Conservation (phyloP, 352 stramenopile genomes). For the Peronospora destructor region DNA sequence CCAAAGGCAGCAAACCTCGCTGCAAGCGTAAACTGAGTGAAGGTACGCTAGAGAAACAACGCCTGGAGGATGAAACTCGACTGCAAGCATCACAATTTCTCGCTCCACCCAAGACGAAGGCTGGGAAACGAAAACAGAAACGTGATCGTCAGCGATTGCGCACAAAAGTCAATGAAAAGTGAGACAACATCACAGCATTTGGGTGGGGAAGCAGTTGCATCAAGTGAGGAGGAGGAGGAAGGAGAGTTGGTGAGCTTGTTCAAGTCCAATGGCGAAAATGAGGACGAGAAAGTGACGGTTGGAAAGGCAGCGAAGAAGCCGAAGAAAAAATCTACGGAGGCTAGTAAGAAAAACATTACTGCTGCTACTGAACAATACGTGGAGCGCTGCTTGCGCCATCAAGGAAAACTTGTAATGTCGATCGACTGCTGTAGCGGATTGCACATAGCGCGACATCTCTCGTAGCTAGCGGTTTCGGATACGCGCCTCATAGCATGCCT, state of each 20-base stretch:
- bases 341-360: constrained; percentile 14
- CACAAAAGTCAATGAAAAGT: constrained; percentile 34
- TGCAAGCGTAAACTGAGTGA: constrained; percentile 83
- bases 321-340: constrained; percentile 29
- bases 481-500: too few relatives aligned
- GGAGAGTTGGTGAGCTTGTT: constrained; percentile 47
- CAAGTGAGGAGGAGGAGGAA: constrained; percentile 28
- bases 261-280: constrained; percentile 24
- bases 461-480: too few relatives aligned
- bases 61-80: constrained; percentile 58
- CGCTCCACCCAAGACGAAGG: constrained; percentile 40
- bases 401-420: neutral
- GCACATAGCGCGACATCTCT: too few relatives aligned
- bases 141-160: constrained; percentile 35
- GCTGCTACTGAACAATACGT: constrained; percentile 25
- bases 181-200: constrained; percentile 11
- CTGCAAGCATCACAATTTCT: constrained; percentile 61
- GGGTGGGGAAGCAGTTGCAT: constrained; percentile 10
- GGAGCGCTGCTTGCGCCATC: neutral
- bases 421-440: constrained; percentile 4
- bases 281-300: constrained; percentile 10
- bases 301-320: constrained; percentile 10
- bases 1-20: constrained; percentile 57
- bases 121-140: constrained; percentile 39
- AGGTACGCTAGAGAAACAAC: constrained; percentile 63